phyloP scores from a whole-genome alignment of 495 filamentous ascomycete species.

The Mycothermus thermophilus region DNA sequence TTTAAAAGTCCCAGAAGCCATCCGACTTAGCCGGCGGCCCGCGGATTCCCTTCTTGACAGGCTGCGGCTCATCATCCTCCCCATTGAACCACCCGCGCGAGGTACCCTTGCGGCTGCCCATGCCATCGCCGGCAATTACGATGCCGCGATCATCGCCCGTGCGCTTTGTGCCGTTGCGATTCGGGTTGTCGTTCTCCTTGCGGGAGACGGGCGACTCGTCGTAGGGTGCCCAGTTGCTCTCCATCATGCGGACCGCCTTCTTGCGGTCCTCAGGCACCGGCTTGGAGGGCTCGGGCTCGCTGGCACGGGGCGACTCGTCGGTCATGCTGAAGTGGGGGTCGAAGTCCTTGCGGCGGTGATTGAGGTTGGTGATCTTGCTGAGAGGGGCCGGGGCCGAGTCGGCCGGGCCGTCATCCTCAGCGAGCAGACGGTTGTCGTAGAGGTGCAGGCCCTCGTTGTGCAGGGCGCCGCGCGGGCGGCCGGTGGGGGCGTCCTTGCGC shows the following conservation, averaged over 20 bases:
- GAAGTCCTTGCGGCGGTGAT: conserved; percentile 59
- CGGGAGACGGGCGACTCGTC: conserved; percentile 44
- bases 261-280: conserved; percentile 38
- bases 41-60: conserved; percentile 22
- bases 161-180: conserved; percentile 15
- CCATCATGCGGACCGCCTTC: conserved; percentile 53
- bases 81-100: conserved; percentile 47
- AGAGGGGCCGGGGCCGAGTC: conserved; percentile 27
- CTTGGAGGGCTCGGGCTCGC: conserved; percentile 10
- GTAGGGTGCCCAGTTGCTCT: conserved; percentile 48
- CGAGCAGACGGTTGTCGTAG: conserved; percentile 61
- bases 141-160: conserved; percentile 33
- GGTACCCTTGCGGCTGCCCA: conserved; percentile 54
- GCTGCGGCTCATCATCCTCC: conserved; percentile 21
- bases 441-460: conserved; percentile 54
- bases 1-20: conserved; percentile 44
- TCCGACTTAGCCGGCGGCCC: conserved; percentile 18
- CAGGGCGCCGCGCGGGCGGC: conserved; percentile 27
- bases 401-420: conserved; percentile 33
- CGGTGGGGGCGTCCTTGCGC: conserved; percentile 32
- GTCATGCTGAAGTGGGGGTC: conserved; percentile 55
- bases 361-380: conserved; percentile 48
- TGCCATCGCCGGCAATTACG: conserved; percentile 53
- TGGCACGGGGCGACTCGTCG: conserved; percentile 42
- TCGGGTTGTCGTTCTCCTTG: conserved; percentile 32